Base-by-base conservation (phyloP, 495 filamentous ascomycete species). In the Aspergillus haitiensis region DNA sequence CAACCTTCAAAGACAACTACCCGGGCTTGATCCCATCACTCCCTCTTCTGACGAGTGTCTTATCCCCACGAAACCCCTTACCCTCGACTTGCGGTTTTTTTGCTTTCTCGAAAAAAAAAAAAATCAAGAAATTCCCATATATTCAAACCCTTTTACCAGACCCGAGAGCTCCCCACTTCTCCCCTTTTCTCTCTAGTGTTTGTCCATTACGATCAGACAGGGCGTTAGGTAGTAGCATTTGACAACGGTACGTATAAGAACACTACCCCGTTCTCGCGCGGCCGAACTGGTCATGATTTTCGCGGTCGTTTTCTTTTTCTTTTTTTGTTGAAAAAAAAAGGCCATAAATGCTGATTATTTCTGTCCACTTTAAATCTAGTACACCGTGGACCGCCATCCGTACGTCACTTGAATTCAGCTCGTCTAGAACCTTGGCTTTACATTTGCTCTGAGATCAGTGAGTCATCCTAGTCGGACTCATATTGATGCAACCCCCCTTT, bases 21-120 rank as follows among this genome's bases (percentile, higher is more conserved):
- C 35, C 54, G 52, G 49, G 36, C 51, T 56, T 60, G 48, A 56
- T 57, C 53, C 51, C 60, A 60, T 54, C 62, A 27, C 51, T 62
- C 60, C 56, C 59, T 63, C 56, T 58, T 47, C 45, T 56, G 18
- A 54, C 47, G 44, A 51, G 48, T 34, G 12, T 59, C 21, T 48
- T 40, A 57, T 60, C 59, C 55, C 48, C 56, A 33, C 45, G n/a
- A 58, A 51, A 32, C 32, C 48, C 48, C 35, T 57, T 40, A 42
- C 55, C 7, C n/a, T 13, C 18, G 18, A 35, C 36, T 27, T 32
- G 46, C 18, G 16, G n/a, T 18, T 16, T 11, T 50, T 31, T 50
- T 16, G 32, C 13, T 46, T 35, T 27, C 27, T 18, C 39, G 50
- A 47, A 47, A 31, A 37, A 16, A 45, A 50, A 58, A 47, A 47